phyloP scores from a whole-genome alignment of 495 filamentous ascomycete genomes.

The Podospora didyma region DNA sequence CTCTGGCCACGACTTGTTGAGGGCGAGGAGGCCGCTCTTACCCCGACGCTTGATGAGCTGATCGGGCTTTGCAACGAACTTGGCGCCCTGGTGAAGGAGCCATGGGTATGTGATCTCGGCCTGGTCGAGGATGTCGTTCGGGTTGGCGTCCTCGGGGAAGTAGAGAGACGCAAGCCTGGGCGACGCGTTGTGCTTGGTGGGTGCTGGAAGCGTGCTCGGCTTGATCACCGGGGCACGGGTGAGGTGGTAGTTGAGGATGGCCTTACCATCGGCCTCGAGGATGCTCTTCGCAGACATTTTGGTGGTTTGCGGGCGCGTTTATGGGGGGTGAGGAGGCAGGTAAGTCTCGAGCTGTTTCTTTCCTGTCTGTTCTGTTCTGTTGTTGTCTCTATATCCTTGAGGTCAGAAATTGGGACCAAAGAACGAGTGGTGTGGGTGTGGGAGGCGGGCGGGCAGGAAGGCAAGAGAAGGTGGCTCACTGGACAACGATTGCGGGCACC shows the following conservation, averaged over 20 bases:
- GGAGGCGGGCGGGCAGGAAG: not conserved
- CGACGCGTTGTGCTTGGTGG: slow-evolving; percentile 86
- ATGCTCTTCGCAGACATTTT: slow-evolving; percentile 98
- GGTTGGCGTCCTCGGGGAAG: slow-evolving; percentile 84
- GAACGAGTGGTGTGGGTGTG: not conserved
- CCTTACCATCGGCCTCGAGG: slow-evolving; percentile 98
- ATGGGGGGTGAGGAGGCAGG: slow-evolving; percentile 1
- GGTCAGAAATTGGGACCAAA: not conserved
- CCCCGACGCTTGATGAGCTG: slow-evolving; percentile 99
- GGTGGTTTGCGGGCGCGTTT: slow-evolving; percentile 7
- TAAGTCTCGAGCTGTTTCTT: slow-evolving; percentile 8
- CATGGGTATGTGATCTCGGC: slow-evolving; percentile 94
- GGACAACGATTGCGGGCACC: not conserved
- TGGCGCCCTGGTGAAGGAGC: slow-evolving; percentile 74
- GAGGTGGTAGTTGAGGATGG: slow-evolving; percentile 99
- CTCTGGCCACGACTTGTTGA: slow-evolving; percentile 97
- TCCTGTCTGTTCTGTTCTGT: slow-evolving; percentile 9
- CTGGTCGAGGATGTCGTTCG: slow-evolving; percentile 85
- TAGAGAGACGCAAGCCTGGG: slow-evolving; percentile 85
- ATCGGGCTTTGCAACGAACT: slow-evolving; percentile 99
- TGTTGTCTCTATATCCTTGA: slow-evolving; percentile 1
- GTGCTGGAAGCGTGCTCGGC: slow-evolving; percentile 84
- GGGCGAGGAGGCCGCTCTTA: slow-evolving; percentile 92
- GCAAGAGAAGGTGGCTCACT: not conserved
- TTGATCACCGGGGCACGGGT: slow-evolving; percentile 97